Base-by-base conservation (phyloP, 352 stramenopile genomes). In the Phytophthora foliorum region DNA sequence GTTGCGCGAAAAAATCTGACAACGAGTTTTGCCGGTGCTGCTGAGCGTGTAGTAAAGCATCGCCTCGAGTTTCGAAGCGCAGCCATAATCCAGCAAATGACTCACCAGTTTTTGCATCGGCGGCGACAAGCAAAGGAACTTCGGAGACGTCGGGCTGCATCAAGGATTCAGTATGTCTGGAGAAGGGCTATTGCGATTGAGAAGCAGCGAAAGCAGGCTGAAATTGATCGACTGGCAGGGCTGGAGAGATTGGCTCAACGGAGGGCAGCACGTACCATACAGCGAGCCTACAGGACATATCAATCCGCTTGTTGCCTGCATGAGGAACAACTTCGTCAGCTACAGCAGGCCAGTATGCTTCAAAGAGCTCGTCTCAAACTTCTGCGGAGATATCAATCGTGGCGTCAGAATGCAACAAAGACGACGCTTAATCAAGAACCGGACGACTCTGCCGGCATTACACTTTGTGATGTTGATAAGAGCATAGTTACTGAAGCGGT, bases 1-100 rank as follows among this genome's bases (percentile, higher is more conserved):
- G 64, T 77, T 16, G 75, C 75, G 45, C 42, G 72, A 13, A 71
- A 62, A 11, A 73, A 63, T 13, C 51, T 82, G 21, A 39, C 31
- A 36, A 39, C 49, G 34, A 78, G 63, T 57, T 49, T 59, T 10
- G 44, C 46, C 22, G 69, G 50, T 4, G 73, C 69, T 14, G 46
- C 39, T 8, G 36, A 63, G 29, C 55, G 60, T 21, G 69, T 80
- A 36, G 64, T 72, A 2, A 58, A 16, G 24, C 61, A 60, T 39
- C 68, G 73, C 1, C 44, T 72, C 14, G 63, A 77, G 27, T 57
- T 67, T 55, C 34, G 39, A 13, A 69, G 55, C 29, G 69, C 64
- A n/a, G 38, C 13, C 5, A 3, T 38, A 14, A 65, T 80, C 6
- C 63, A 77, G 38, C 39, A 19, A 16, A 48, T 61, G 55, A 53